Percentiles rank a stretch among this genome's conserved stretches.
These are phyloP conservation scores for Cytospora piceae DNA, from an alignment of 2,329 filamentous ascomycete genomes.

Conservation along the genomic window DNA sequence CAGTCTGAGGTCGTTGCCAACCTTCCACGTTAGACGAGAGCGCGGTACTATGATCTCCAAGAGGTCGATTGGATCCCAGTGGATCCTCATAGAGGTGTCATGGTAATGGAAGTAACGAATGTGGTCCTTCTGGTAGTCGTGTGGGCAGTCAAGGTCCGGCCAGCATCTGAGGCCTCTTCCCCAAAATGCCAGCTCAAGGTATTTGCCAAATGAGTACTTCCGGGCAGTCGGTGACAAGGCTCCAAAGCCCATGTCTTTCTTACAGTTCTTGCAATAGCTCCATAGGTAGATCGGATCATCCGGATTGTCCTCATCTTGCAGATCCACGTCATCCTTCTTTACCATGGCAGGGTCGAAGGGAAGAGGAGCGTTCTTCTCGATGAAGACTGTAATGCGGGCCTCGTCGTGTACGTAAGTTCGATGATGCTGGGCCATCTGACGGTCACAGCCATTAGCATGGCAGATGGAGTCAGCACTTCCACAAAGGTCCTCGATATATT, in stretches of 20 bases:
- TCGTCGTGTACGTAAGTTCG: constrained; percentile 97
- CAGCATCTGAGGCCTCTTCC: constrained; percentile 78
- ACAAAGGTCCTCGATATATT: constrained; percentile 92
- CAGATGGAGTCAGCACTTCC: constrained; percentile 77
- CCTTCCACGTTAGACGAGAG: constrained; percentile 93
- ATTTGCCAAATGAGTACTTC: constrained; percentile 99
- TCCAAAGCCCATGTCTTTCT: constrained; percentile 84
- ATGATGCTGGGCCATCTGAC: constrained; percentile 89
- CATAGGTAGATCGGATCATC: constrained; percentile 85
- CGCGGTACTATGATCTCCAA: constrained; percentile 94
- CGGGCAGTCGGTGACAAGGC: constrained; percentile 93
- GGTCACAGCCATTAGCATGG: constrained; percentile 81
- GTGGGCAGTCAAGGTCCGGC: constrained; percentile 73
- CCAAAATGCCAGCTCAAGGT: constrained; percentile 97
- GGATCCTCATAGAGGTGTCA: constrained; percentile 83
- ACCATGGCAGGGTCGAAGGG: constrained; percentile 58
- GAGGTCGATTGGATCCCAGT: constrained; percentile 90
- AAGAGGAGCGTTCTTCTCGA: constrained; percentile 63
- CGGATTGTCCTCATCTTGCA: constrained; percentile 48
- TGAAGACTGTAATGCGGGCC: constrained; percentile 87
- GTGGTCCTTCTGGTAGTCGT: constrained; percentile 92
- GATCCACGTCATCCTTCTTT: constrained; percentile 48
- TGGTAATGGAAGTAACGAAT: constrained; percentile 90
- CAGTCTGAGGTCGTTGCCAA: constrained; percentile 87
- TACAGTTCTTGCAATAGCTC: constrained; percentile 93